These are phyloP conservation scores for Calycina herbarum DNA, from an alignment of 2,329 filamentous ascomycete species.

Conservation along the genomic window DNA sequence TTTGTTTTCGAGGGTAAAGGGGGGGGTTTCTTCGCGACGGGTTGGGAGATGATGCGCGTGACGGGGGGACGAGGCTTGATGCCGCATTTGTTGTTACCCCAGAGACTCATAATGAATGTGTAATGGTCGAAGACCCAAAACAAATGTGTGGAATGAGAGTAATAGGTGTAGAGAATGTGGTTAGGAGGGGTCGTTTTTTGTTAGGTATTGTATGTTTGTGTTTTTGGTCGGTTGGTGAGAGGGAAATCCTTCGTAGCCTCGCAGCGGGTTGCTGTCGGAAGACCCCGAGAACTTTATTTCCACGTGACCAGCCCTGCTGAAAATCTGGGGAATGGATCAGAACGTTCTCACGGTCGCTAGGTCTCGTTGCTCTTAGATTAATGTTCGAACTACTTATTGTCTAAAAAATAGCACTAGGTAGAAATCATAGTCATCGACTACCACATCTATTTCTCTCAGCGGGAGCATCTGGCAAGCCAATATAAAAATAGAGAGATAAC, in stretches of 20 bases:
- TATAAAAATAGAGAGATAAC: not conserved
- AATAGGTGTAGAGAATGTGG: constrained; percentile 4
- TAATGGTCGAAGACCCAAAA: not conserved
- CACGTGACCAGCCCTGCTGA: not conserved
- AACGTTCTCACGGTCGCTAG: too few species aligned
- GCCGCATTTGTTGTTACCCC: constrained; percentile 16
- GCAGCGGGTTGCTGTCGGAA: not conserved
- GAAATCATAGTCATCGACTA: too few species aligned
- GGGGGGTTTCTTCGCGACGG: constrained; percentile 15
- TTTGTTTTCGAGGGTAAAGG: constrained; percentile 21
- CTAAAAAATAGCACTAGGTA: too few species aligned
- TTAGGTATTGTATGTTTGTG: not conserved
- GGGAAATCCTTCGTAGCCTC: not conserved
- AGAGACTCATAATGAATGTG: constrained; percentile 11
- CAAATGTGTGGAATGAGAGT: not conserved
- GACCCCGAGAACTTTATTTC: not conserved
- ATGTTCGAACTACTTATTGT: too few species aligned
- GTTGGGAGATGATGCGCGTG: constrained; percentile 18
- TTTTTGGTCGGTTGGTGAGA: constrained; percentile 1
- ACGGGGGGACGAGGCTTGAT: constrained; percentile 21
- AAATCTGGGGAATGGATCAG: too few species aligned
- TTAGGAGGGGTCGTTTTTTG: not conserved
- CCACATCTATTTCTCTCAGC: too few species aligned
- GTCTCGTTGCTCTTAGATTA: too few species aligned
- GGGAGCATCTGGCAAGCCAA: not conserved